Percentiles rank a stretch among this genome's conserved stretches.
Conservation (phyloP, 805 yeast species). For the Wickerhamiella cacticola region DNA sequence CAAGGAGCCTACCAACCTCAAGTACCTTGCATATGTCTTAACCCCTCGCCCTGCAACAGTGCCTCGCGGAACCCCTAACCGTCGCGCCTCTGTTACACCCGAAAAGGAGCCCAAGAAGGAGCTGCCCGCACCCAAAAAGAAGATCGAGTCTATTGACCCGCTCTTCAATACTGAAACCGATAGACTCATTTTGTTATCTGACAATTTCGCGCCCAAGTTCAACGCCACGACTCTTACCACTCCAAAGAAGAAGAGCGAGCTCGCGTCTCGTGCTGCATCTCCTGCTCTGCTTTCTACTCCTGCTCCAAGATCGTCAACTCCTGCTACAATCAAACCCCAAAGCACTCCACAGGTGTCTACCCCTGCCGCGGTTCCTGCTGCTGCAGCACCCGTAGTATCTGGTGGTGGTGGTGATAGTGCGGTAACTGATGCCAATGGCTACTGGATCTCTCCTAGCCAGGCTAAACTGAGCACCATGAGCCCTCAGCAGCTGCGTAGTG, state of each 20-base stretch:
- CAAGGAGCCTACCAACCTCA: slow-evolving; percentile 45
- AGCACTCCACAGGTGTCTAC: not conserved
- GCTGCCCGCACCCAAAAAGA: slow-evolving; percentile 7
- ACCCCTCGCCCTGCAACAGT: slow-evolving; percentile 13
- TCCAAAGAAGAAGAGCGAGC: not conserved
- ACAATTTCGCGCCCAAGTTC: slow-evolving; percentile 46
- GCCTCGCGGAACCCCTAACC: slow-evolving; percentile 6
- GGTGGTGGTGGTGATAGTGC: slow-evolving; percentile 29
- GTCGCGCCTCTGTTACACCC: slow-evolving; percentile 14
- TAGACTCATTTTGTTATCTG: slow-evolving; percentile 56
- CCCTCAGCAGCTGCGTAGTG: slow-evolving; percentile 49
- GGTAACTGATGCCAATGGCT: slow-evolving; percentile 55
- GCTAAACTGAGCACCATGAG: slow-evolving; percentile 49
- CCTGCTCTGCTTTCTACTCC: slow-evolving; percentile 5
- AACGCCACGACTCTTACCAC: slow-evolving; percentile 1
- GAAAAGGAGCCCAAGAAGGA: slow-evolving; percentile 1
- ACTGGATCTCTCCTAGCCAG: slow-evolving; percentile 75
- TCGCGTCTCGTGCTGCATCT: not conserved
- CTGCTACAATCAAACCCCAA: not conserved
- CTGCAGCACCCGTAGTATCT: not conserved
- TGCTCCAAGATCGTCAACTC: not conserved
- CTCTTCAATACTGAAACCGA: slow-evolving; percentile 43
- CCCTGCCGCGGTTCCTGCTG: not conserved
- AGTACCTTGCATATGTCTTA: slow-evolving; percentile 17
- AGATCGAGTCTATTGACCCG: slow-evolving; percentile 19